Evolutionary conservation across 805 yeast species (phyloP).

Genomic region (Wickerhamiella shivajii): DNA sequence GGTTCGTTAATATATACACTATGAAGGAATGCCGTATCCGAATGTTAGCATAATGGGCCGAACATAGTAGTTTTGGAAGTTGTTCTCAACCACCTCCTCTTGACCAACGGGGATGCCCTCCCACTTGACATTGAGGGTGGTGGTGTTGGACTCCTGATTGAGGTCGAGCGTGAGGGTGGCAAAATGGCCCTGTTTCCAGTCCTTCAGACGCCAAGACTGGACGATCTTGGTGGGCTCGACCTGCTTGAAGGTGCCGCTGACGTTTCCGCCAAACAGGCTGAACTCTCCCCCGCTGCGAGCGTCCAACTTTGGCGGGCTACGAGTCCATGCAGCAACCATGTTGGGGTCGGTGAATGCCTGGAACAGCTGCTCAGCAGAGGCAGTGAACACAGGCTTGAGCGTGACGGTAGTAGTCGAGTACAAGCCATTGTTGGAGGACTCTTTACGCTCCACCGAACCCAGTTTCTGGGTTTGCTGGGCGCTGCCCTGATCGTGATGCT

Average conservation of each 20-base stretch:
- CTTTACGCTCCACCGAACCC: conserved; percentile 10
- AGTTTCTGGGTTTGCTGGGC: conserved; percentile 4
- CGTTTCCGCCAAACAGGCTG: conserved; percentile 75
- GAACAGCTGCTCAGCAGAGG: conserved; percentile 76
- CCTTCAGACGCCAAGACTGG: conserved; percentile 74
- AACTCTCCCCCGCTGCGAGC: conserved; percentile 48
- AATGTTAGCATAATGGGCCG: conserved; percentile 80
- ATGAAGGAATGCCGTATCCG: conserved; percentile 67
- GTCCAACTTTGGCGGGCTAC: conserved; percentile 49
- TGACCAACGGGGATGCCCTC: conserved; percentile 90
- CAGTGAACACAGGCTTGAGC: conserved; percentile 66
- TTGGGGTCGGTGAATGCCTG: conserved; percentile 61
- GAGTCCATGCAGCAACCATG: conserved; percentile 81
- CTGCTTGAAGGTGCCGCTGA: conserved; percentile 56
- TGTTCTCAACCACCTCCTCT: conserved; percentile 70
- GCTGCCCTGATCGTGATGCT: conserved; percentile 37
- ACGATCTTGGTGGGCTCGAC: conserved; percentile 44
- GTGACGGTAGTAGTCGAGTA: conserved; percentile 72
- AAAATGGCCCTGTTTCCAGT: conserved; percentile 77
- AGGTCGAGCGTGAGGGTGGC: conserved; percentile 55
- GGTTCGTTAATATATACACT: no score
- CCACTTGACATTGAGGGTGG: conserved; percentile 64
- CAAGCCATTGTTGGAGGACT: conserved; percentile 26
- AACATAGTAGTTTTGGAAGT: conserved; percentile 81
- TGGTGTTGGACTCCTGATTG: conserved; percentile 70